phyloP scores from a whole-genome alignment of 371 early-diverging fungal genomes.

The Lichtheimia ramosa region DNA sequence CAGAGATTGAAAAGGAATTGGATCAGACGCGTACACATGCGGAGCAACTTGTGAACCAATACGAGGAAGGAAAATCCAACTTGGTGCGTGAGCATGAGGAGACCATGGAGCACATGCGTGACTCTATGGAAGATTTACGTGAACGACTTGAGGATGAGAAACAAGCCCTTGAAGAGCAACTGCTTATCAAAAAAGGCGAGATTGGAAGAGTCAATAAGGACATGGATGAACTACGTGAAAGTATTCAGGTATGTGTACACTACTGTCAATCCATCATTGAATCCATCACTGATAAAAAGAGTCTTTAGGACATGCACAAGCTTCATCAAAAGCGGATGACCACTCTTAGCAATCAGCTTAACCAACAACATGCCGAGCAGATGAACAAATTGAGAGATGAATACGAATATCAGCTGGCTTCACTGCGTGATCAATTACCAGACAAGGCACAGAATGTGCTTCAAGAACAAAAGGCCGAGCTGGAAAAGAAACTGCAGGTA shows the following conservation, averaged over 20 bases:
- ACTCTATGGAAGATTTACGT: conserved; percentile 16
- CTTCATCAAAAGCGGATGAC: conserved; percentile 22
- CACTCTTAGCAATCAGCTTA: conserved; percentile 17
- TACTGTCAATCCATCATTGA: not conserved
- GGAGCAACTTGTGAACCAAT: not conserved
- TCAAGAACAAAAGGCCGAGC: conserved; percentile 3
- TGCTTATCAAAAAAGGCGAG: conserved; percentile 16
- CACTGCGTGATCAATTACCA: conserved; percentile 9
- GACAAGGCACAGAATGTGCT: conserved; percentile 10
- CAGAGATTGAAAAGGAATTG: not conserved
- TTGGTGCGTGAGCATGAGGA: not conserved
- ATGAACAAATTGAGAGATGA: conserved; percentile 11
- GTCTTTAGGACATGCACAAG: conserved; percentile 21
- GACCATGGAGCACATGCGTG: not conserved
- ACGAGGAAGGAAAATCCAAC: not conserved
- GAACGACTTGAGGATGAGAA: conserved; percentile 22
- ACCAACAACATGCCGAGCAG: conserved; percentile 18
- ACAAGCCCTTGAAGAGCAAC: conserved; percentile 10
- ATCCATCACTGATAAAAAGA: not conserved
- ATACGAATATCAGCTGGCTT: conserved; percentile 14
- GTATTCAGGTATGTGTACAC: conserved; percentile 10
- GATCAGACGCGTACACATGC: conserved; percentile 7
- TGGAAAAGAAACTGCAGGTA: conserved; percentile 16
- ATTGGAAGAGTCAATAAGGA: conserved; percentile 15
- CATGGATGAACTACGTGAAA: conserved; percentile 20